A percentile compares a stretch with the other conserved stretches of the same genome.
Evolutionary conservation across 2,329 filamentous ascomycete genomes (phyloP).

Genomic region (Ophiostoma sp.): DNA sequence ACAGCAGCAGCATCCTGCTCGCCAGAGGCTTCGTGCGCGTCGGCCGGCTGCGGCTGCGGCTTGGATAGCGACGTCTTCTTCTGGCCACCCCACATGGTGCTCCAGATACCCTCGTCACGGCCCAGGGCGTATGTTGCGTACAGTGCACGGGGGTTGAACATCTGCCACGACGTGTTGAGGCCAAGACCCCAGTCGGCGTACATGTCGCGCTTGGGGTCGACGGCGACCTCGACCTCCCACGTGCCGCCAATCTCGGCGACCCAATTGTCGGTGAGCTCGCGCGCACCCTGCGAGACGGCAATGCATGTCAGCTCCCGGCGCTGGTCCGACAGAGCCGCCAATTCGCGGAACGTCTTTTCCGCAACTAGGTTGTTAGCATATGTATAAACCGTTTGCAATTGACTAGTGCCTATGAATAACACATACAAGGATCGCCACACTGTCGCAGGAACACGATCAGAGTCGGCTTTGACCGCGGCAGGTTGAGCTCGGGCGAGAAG

Average conservation of each 20-base stretch:
- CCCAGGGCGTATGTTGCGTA: slow-evolving; percentile 54
- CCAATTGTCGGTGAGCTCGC: slow-evolving; percentile 52
- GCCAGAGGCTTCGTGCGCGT: slow-evolving; percentile 7
- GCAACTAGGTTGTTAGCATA: slow-evolving; percentile 47
- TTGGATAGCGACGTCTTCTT: slow-evolving; percentile 35
- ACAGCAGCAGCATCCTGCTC: not conserved
- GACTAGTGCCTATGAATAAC: not conserved
- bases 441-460: slow-evolving; percentile 65
- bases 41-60: slow-evolving; percentile 18
- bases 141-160: slow-evolving; percentile 54
- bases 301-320: slow-evolving; percentile 52
- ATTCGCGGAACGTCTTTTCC: slow-evolving; percentile 57
- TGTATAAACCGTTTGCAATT: not conserved
- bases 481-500: slow-evolving; percentile 44
- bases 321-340: slow-evolving; percentile 48
- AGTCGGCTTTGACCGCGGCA: slow-evolving; percentile 53
- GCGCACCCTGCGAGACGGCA: slow-evolving; percentile 57
- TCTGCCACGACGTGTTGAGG: slow-evolving; percentile 55
- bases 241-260: slow-evolving; percentile 51
- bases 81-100: slow-evolving; percentile 36
- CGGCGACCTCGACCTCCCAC: slow-evolving; percentile 53
- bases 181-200: slow-evolving; percentile 65
- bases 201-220: slow-evolving; percentile 53
- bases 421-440: slow-evolving; percentile 66
- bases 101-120: slow-evolving; percentile 60